Percentiles rank a stretch among this genome's conserved stretches.
Evolutionary conservation across 345 rosid species (phyloP).

Genomic region (Pugionium dolabratum): DNA sequence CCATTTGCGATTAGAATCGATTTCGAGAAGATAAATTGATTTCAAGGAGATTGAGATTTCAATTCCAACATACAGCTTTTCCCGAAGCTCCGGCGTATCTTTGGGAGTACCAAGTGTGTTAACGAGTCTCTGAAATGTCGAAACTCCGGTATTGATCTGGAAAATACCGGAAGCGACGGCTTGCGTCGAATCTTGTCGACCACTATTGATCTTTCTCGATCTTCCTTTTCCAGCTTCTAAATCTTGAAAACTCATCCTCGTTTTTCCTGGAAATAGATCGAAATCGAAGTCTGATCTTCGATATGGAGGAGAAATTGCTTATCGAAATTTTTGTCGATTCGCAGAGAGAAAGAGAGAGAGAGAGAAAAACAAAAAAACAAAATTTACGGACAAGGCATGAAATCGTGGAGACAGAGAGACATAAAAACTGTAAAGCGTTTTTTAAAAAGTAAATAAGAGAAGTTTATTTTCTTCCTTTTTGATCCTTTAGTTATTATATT

Average conservation of each 20-base stretch:
- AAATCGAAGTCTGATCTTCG: constrained; percentile 11
- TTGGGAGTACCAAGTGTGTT: constrained; percentile 96
- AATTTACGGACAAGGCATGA: constrained; percentile 23
- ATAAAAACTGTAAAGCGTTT: constrained; percentile 5
- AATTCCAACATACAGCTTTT: constrained; percentile 60
- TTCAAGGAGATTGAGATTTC: not conserved
- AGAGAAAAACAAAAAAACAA: too few relatives aligned
- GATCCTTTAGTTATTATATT: constrained; percentile 9
- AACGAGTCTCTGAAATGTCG: constrained; percentile 87
- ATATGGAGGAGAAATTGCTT: not conserved
- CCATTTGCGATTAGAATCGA: not conserved
- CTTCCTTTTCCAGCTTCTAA: constrained; percentile 72
- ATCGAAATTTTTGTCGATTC: not conserved
- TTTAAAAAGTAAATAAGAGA: not conserved
- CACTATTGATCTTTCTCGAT: constrained; percentile 55
- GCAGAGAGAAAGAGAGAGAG: too few relatives aligned
- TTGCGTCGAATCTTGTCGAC: constrained; percentile 77
- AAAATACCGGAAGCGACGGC: constrained; percentile 95
- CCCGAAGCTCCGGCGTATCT: constrained; percentile 94
- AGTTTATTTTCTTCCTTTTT: not conserved
- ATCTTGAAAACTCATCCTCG: constrained; percentile 92
- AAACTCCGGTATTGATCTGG: constrained; percentile 96
- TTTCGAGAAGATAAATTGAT: not conserved
- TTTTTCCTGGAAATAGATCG: constrained; percentile 5
- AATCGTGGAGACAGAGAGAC: constrained; percentile 36